Conservation (phyloP, 2,329 filamentous ascomycete species). For the Leptographium wingfieldii region DNA sequence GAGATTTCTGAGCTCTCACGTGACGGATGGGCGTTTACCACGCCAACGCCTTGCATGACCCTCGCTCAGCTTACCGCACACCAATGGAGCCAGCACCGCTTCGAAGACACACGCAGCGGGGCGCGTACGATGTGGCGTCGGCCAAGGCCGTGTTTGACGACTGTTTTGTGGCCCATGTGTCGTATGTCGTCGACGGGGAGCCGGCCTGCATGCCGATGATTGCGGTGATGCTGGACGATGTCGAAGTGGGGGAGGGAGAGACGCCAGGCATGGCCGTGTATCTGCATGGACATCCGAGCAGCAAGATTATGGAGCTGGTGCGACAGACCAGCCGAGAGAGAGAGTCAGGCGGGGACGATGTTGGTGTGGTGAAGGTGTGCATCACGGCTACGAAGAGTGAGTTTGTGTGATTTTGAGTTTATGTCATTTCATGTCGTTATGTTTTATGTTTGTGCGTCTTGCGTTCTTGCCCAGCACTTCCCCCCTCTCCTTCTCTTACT, state of each 20-base stretch:
- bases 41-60: too few species aligned
- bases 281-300: constrained; percentile 12
- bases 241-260: not conserved
- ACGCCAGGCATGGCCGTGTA: constrained; percentile 4
- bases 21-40: too few species aligned
- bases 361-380: constrained; percentile 9
- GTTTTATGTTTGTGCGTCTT: not conserved
- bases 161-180: constrained; percentile 10
- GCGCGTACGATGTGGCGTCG: constrained; percentile 7
- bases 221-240: constrained; percentile 7
- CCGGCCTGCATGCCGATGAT: constrained; percentile 12
- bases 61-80: too few species aligned
- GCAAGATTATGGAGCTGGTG: constrained; percentile 11
- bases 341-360: not conserved
- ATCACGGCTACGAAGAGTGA: constrained; percentile 10
- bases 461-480: not conserved
- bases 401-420: not conserved
- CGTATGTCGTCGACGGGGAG: constrained; percentile 9
- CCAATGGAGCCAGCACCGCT: constrained; percentile 8
- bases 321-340: constrained; percentile 4
- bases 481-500: not conserved
- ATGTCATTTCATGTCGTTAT: too few species aligned
- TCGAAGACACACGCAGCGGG: constrained; percentile 8
- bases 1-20: too few species aligned
- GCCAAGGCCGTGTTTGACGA: constrained; percentile 11